Conservation (phyloP, 2,329 filamentous ascomycete genomes). For the Fusarium nurragi region DNA sequence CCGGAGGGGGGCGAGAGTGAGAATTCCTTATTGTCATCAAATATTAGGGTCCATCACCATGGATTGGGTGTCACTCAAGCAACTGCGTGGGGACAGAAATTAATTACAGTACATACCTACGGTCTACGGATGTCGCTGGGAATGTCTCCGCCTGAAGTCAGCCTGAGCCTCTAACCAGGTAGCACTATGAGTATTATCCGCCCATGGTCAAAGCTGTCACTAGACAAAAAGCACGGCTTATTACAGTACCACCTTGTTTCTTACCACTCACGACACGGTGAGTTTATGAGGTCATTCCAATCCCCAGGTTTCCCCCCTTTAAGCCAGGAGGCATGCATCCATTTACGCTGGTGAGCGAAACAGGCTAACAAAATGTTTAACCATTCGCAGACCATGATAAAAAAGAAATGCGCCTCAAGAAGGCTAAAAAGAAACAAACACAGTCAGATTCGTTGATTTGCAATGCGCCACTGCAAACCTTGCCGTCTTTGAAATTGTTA, state of each 20-base stretch:
- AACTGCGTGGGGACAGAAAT: constrained; percentile 16
- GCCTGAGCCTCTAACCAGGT: constrained; percentile 32
- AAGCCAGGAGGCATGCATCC: constrained; percentile 6
- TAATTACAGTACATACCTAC: not conserved
- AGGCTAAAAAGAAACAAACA: not conserved
- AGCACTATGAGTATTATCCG: not conserved
- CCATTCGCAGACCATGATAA: not conserved
- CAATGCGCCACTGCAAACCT: constrained; percentile 24
- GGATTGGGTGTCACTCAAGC: constrained; percentile 34
- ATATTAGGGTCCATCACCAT: constrained; percentile 8
- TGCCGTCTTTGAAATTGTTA: constrained; percentile 35
- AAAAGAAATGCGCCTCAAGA: not conserved
- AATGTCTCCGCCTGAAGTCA: constrained; percentile 35
- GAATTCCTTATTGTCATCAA: constrained; percentile 20
- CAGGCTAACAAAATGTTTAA: not conserved
- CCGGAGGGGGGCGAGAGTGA: constrained; percentile 12
- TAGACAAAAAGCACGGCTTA: constrained; percentile 14
- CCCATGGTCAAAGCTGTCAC: constrained; percentile 28
- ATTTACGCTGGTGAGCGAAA: constrained; percentile 3
- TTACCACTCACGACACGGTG: constrained; percentile 13
- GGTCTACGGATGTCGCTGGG: constrained; percentile 10
- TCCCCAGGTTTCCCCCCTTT: constrained; percentile 32
- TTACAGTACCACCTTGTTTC: constrained; percentile 20
- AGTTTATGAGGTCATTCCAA: constrained; percentile 36
- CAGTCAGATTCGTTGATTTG: constrained; percentile 13